Evolutionary conservation across 805 yeast genomes (phyloP).

Genomic region (Candida endomychidarum): DNA sequence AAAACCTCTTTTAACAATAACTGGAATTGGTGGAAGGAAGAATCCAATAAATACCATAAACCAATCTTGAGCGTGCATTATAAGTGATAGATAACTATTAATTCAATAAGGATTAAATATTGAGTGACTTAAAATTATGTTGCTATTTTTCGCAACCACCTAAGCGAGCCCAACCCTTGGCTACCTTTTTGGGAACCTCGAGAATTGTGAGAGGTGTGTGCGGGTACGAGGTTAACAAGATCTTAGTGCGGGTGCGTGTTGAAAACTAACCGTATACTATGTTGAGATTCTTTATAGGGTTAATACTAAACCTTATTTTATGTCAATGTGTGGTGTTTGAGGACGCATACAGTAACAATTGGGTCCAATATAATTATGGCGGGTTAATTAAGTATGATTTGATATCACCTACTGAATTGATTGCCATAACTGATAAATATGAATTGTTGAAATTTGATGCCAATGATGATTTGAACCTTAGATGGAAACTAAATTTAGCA

Average conservation of each 20-base stretch:
- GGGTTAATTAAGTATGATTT: constrained; percentile 6
- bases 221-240: no score
- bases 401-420: constrained; percentile 1
- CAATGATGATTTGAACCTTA: neutral
- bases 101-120: no score
- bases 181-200: no score
- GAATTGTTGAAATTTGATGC: constrained; percentile 6
- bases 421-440: constrained; percentile 7
- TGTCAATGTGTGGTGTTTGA: constrained; percentile 9
- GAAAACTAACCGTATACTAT: neutral
- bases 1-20: constrained; percentile 67
- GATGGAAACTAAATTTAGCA: constrained; percentile 11
- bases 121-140: neutral
- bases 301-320: constrained; percentile 2
- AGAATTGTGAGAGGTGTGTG: no score
- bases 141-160: constrained; percentile 3
- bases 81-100: no score
- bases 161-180: no score
- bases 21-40: constrained; percentile 77
- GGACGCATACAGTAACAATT: constrained; percentile 17
- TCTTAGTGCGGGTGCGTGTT: no score
- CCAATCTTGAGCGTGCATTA: constrained; percentile 54
- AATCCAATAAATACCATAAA: constrained; percentile 67
- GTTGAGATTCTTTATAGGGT: neutral
- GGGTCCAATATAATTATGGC: constrained; percentile 15